phyloP scores from a whole-genome alignment of 768 basidiomycete species.

The Porpolomopsis calyptriformis region DNA sequence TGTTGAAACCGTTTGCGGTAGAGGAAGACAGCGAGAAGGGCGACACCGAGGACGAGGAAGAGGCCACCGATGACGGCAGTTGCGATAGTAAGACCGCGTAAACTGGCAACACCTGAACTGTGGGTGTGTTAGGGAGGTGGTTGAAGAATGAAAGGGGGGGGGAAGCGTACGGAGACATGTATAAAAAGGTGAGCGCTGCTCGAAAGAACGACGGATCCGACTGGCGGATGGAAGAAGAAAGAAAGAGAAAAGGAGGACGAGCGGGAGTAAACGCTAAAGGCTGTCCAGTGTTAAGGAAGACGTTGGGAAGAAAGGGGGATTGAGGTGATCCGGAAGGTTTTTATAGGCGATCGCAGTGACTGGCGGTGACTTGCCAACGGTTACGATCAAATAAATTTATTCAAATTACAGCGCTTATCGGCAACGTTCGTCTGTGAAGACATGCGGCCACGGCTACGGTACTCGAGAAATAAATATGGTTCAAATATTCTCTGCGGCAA shows the following conservation, averaged over 20 bases:
- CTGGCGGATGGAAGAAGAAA: background rate
- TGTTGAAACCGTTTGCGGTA: background rate
- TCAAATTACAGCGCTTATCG: too few relatives aligned
- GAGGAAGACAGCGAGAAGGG: background rate
- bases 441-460: too few relatives aligned
- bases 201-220: background rate
- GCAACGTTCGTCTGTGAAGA: too few relatives aligned
- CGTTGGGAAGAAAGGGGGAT: too few relatives aligned
- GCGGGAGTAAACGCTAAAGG: background rate
- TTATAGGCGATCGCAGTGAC: too few relatives aligned
- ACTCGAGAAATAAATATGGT: too few relatives aligned
- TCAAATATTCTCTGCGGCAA: too few relatives aligned
- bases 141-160: background rate
- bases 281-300: too few relatives aligned
- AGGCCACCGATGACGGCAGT: background rate
- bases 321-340: too few relatives aligned
- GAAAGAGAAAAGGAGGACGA: background rate
- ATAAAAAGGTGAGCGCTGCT: background rate
- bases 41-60: background rate
- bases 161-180: background rate
- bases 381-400: too few relatives aligned
- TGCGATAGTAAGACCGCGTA: background rate
- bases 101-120: too few relatives aligned
- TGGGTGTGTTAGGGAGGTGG: background rate
- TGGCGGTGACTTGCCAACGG: too few relatives aligned